Evolutionary conservation across 202 grass and related monocot species (phyloP).

Genomic region (Musa balbisiana): DNA sequence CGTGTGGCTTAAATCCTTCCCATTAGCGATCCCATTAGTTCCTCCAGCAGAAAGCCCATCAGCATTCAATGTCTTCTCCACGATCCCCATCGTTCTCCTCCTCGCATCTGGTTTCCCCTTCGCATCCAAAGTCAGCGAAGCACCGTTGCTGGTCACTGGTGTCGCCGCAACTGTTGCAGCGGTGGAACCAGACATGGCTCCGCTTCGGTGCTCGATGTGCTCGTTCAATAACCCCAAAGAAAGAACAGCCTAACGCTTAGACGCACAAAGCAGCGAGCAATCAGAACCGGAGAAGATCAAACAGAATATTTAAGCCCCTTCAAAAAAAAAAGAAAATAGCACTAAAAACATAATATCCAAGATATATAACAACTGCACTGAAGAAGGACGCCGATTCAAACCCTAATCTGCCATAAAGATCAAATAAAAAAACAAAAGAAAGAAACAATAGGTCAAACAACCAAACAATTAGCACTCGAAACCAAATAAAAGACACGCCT

Average conservation of each 20-base stretch:
- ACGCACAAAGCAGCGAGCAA: neutral
- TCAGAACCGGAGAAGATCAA: no score
- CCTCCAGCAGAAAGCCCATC: neutral
- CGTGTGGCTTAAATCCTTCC: constrained; percentile 12
- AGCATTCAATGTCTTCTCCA: constrained; percentile 24
- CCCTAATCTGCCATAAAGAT: neutral
- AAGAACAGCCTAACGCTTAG: neutral
- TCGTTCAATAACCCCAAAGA: neutral
- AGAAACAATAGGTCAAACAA: neutral
- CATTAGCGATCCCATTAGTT: neutral
- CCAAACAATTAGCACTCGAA: neutral
- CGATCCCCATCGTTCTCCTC: constrained; percentile 33
- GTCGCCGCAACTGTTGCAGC: constrained; percentile 28
- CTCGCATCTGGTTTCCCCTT: constrained; percentile 29
- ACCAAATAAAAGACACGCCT: neutral
- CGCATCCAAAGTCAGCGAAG: constrained; percentile 41
- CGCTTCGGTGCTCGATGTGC: neutral
- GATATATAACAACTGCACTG: neutral
- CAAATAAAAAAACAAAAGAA: neutral
- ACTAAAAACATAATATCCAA: neutral
- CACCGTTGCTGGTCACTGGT: constrained; percentile 5
- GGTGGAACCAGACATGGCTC: constrained; percentile 39
- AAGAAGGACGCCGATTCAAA: neutral
- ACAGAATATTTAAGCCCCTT: neutral
- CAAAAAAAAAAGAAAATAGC: neutral